Base-by-base conservation (phyloP, 768 basidiomycete species). In the Scleroderma bovista region DNA sequence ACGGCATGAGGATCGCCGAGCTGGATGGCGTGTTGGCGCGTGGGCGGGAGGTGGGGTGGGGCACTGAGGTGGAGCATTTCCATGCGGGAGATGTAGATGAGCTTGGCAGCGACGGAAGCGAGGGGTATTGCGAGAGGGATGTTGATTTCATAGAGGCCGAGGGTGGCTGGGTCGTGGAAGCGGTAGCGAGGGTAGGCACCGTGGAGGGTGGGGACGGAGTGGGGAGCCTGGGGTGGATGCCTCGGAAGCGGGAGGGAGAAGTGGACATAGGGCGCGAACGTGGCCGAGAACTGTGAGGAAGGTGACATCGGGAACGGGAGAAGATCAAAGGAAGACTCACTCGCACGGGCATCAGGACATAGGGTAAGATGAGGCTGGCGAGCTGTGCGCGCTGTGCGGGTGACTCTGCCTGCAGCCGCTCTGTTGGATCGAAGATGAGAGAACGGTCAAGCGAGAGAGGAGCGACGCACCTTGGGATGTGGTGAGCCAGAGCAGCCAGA, bases 401-500 rank as follows among this genome's bases (percentile, higher is more conserved):
- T 1, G 65, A 50, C 46, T 66, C 54, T n/a, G 63, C 56, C 34
- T 16, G 54, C 45, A 67, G 61, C 44, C 57, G 62, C 2, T 69
- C 68, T 69, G 44, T 47, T 29, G 36, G 40, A 23, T 17, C 22
- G 22, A 20, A n/a, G 13, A 40, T 50, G 2, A 51, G 47, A 3
- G 52, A 24, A 46, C 24, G 10, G n/a, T 7, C 19, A 49, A 6
- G 9, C 42, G 13, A 16, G 3, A 32, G 47, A 47, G 19, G 38
- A 41, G 34, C 2, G 37, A 68, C 76, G 44, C 37, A 81, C 81
- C 68, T 56, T 70, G 60, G 6, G 79, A 75, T 11, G 74, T 76
- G 29, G 77, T 74, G 57, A 82, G 70, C 85, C 85, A 88, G 46
- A 80, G 62, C 1, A 84, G 47, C 81, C 83, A 86, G 15, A 87